Percentiles rank a stretch among this genome's conserved stretches.
These are phyloP conservation scores for Coelastrella sp. DNA, from an alignment of 139 green algal species.

Conservation along the genomic window DNA sequence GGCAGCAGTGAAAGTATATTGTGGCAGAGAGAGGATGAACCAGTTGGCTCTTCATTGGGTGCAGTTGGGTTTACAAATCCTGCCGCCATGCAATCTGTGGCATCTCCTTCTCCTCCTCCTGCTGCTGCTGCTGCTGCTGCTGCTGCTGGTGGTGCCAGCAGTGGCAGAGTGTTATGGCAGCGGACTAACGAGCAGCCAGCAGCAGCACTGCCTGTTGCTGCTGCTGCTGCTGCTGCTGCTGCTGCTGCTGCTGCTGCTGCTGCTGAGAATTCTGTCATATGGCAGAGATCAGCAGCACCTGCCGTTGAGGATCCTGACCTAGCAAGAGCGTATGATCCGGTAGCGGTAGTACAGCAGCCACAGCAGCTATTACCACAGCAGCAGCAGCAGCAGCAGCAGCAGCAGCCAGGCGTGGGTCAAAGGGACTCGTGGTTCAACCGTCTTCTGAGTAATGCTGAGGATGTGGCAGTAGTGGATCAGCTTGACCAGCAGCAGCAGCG, in stretches of 20 bases:
- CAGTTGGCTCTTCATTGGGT: background rate
- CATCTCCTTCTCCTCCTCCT: no score
- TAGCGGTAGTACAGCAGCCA: background rate
- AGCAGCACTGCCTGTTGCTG: no score
- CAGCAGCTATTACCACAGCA: background rate
- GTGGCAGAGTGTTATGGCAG: no score
- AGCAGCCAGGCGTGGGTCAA: background rate
- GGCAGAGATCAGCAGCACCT: background rate
- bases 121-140: no score
- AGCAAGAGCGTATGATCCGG: background rate
- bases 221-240: background rate
- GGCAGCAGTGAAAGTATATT: background rate
- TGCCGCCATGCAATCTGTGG: background rate
- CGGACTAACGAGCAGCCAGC: no score
- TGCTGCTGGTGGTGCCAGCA: no score
- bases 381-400: constrained; percentile 1
- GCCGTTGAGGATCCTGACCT: no score
- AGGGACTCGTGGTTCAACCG: background rate
- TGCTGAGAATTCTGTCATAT: background rate
- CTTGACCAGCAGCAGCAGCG: background rate
- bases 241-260: background rate
- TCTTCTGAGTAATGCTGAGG: constrained; percentile 17
- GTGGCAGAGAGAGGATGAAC: background rate
- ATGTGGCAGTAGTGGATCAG: background rate
- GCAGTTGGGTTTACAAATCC: background rate